These are phyloP conservation scores for Sanghuangporus sanghuang DNA, from an alignment of 1,284 basidiomycete genomes.

Conservation along the genomic window DNA sequence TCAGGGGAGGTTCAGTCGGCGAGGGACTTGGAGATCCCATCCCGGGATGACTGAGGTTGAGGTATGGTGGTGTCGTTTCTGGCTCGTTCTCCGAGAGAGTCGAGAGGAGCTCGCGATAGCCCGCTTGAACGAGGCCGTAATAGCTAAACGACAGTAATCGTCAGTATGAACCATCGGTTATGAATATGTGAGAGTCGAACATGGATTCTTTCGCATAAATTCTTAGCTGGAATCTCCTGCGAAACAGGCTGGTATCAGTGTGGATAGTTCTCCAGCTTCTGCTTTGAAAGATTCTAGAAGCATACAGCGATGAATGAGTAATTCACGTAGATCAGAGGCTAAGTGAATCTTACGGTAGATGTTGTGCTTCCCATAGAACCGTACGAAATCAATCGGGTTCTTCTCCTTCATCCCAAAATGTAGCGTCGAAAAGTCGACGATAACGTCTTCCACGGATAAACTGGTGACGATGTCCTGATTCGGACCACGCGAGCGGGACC, in stretches of 20 bases:
- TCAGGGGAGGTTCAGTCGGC: conserved; percentile 8
- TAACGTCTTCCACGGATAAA: conserved; percentile 46
- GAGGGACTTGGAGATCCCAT: conserved; percentile 1
- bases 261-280: conserved; percentile 53
- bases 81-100: conserved; percentile 23
- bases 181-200: conserved; percentile 24
- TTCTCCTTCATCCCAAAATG: conserved; percentile 71
- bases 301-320: neutral
- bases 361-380: conserved; percentile 69
- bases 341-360: conserved; percentile 41
- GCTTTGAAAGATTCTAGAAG: conserved; percentile 28
- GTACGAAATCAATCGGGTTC: conserved; percentile 63
- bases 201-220: conserved; percentile 60
- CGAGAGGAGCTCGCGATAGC: conserved; percentile 51
- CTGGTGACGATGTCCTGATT: conserved; percentile 27
- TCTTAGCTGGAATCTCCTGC: conserved; percentile 61
- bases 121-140: conserved; percentile 58
- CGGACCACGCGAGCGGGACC: conserved; percentile 21
- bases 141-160: conserved; percentile 28
- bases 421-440: conserved; percentile 56
- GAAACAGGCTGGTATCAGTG: conserved; percentile 53
- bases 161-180: conserved; percentile 9
- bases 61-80: conserved; percentile 3
- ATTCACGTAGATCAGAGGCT: neutral
- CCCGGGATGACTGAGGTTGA: neutral